These are phyloP conservation scores for Fomitopsis schrenkii DNA, from an alignment of 1,284 basidiomycete species.

Conservation along the genomic window DNA sequence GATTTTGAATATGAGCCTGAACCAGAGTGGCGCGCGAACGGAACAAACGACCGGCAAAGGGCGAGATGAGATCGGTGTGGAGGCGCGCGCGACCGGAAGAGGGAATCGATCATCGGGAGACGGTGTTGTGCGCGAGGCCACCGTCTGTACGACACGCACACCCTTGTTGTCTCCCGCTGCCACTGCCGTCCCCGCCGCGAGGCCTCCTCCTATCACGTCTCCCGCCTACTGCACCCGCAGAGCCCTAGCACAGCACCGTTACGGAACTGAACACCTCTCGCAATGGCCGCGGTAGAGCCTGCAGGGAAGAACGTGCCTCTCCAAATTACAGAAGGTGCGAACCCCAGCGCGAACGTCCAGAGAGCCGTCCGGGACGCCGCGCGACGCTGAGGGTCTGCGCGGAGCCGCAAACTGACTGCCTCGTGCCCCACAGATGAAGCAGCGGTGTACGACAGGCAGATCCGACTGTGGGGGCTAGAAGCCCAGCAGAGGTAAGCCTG, in stretches of 20 bases:
- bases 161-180: neutral
- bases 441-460: conserved; percentile 93
- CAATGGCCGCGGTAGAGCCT: conserved; percentile 28
- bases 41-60: neutral
- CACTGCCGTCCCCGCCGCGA: neutral
- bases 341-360: neutral
- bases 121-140: neutral
- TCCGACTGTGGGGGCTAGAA: conserved; percentile 96
- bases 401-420: conserved; percentile 1
- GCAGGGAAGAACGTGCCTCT: conserved; percentile 32
- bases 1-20: neutral
- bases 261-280: neutral
- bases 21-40: neutral
- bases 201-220: neutral
- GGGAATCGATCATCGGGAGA: conserved; percentile 1
- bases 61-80: neutral
- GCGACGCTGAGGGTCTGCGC: neutral
- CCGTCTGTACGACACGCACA: neutral
- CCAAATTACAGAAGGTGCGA: conserved; percentile 41
- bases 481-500: conserved; percentile 83
- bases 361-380: neutral
- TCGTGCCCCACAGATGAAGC: conserved; percentile 58
- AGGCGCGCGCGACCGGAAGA: neutral
- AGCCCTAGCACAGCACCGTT: neutral
- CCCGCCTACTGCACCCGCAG: neutral